Base-by-base conservation (phyloP, 2,329 filamentous ascomycete species). In the Pseudocercospora musae region DNA sequence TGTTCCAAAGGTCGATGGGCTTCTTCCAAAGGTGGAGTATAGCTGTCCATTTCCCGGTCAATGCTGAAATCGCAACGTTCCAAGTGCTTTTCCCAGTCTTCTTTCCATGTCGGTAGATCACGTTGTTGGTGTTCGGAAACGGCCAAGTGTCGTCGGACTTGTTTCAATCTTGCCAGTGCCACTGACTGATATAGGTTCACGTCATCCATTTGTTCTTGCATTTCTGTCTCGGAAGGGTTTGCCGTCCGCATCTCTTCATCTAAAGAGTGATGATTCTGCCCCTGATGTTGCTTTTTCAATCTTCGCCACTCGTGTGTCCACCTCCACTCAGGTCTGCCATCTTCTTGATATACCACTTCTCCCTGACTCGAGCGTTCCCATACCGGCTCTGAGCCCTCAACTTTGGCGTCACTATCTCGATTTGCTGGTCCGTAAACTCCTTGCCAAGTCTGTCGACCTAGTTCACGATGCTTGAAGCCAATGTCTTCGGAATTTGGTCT, bases 241-340 rank as follows among this genome's bases (percentile, higher is more conserved):
- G 25, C 25, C 15, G 48, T 10, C 21, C 15, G 48, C 6, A 50
- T 27, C 13, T 50, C 46, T 11, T n/a, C 13, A 9, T 29, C 25
- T n/a, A 52, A 20, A 8, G n/a, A 4, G 25, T 52, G 11, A 25
- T 52, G 48, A 9, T 52, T 52, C 6, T 40, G 44, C 31, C 29
- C 37, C 46, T 59, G 57, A 11, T 46, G 55, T 18, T 62, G 56
- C 31, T 52, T 62, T 11, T 50, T 57, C 25, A 63, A 42, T 40
- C 53, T 31, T 44, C 44, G 55, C 61, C 61, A 63, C 25, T 63
- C 61, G 21, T 63, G 61, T 18, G 46, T 46, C 61, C 61, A 63
- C 15, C 49, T 42, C 61, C 61, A 63, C 42, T 63, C 57, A 13
- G 61, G 57, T 20, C 23, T 49, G 8, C 57, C 57, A 27, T 57